Percentiles rank a stretch among this genome's conserved stretches.
phyloP scores from a whole-genome alignment of 768 basidiomycete genomes.

The Amanita phalloides region DNA sequence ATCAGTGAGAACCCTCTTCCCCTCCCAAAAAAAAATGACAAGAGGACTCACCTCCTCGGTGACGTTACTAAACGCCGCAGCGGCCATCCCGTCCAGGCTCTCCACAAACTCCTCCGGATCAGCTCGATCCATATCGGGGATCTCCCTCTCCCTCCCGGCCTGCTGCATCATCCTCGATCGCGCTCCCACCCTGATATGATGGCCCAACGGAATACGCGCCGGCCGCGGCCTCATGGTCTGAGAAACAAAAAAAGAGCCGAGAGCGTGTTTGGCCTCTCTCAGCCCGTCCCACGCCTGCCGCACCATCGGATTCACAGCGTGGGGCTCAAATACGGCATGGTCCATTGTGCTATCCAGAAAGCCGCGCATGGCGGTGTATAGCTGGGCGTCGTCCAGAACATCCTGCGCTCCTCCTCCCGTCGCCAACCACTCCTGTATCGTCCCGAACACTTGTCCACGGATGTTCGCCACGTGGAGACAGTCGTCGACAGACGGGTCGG shows the following conservation, averaged over 20 bases:
- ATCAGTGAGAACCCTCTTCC: background rate
- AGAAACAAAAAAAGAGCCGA: constrained; percentile 36
- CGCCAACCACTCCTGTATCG: constrained; percentile 62
- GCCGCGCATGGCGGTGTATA: constrained; percentile 43
- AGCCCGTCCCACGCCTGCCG: constrained; percentile 36
- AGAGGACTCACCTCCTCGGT: constrained; percentile 52
- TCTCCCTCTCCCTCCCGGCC: constrained; percentile 35
- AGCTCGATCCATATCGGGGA: constrained; percentile 55
- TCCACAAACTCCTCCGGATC: constrained; percentile 66
- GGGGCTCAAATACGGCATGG: constrained; percentile 36
- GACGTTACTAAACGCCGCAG: constrained; percentile 65
- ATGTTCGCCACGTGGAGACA: constrained; percentile 38
- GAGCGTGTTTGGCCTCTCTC: constrained; percentile 26
- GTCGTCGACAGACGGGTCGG: constrained; percentile 30
- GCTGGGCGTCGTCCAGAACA: constrained; percentile 56
- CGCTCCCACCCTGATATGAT: constrained; percentile 11
- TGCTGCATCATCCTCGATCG: constrained; percentile 23
- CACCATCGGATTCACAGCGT: constrained; percentile 32
- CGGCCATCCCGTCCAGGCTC: constrained; percentile 66
- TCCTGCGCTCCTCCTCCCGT: constrained; percentile 73
- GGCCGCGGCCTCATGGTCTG: constrained; percentile 53
- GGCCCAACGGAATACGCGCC: constrained; percentile 7
- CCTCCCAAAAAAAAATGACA: constrained; percentile 4
- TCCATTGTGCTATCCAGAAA: constrained; percentile 52
- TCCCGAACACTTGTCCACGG: constrained; percentile 54